Conservation (phyloP, 306 rosid genomes). For the Prunus padus region DNA sequence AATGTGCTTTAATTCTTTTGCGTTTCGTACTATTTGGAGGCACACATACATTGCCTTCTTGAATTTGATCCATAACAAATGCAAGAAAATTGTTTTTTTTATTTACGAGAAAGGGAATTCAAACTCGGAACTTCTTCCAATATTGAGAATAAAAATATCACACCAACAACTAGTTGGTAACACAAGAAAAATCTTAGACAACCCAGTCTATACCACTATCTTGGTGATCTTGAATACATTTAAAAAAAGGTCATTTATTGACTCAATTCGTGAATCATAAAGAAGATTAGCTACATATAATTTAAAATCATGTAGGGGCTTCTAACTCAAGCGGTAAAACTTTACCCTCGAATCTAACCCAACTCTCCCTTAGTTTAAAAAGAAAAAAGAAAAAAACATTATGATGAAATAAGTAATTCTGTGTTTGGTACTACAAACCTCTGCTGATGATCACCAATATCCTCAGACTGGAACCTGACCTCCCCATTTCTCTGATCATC, state of each 20-base stretch:
- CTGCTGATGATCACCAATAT: slow-evolving; percentile 30
- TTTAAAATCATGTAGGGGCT: background rate
- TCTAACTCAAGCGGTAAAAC: background rate
- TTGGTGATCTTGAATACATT: background rate
- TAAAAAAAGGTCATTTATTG: background rate
- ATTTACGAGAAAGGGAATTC: no score
- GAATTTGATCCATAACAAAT: no score
- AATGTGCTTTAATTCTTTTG: no score
- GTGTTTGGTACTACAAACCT: slow-evolving; percentile 44
- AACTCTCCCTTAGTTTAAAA: background rate
- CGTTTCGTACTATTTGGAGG: no score
- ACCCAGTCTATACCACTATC: background rate
- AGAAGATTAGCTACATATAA: background rate
- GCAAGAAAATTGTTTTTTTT: no score
- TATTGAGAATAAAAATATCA: no score
- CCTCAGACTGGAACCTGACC: slow-evolving; percentile 36
- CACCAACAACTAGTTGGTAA: background rate
- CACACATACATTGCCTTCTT: no score
- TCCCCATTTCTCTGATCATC: slow-evolving; percentile 31
- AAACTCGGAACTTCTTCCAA: no score
- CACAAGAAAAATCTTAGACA: background rate
- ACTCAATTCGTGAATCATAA: background rate
- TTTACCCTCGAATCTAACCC: background rate
- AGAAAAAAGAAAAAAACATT: background rate
- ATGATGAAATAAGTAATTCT: background rate